These are phyloP conservation scores for Gremmenia infestans DNA, from an alignment of 2,329 filamentous ascomycete genomes.

Conservation along the genomic window DNA sequence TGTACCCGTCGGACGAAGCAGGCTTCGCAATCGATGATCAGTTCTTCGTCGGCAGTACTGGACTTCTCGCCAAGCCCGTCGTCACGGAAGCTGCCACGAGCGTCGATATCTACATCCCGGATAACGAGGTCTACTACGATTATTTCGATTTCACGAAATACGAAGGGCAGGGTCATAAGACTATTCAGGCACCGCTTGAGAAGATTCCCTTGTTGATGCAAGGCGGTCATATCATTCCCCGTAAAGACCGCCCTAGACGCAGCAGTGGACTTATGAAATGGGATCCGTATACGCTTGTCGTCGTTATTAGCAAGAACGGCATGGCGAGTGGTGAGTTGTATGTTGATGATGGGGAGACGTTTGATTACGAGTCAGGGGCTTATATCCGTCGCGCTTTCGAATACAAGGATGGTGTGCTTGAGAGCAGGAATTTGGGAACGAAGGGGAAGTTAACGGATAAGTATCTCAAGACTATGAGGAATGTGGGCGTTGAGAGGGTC, in stretches of 20 bases:
- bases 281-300: constrained; percentile 89
- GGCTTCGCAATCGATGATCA: constrained; percentile 92
- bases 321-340: constrained; percentile 81
- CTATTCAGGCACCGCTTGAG: constrained; percentile 72
- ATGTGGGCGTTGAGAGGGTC: constrained; percentile 77
- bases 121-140: constrained; percentile 87
- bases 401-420: constrained; percentile 56
- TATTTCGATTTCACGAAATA: constrained; percentile 85
- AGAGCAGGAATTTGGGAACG: constrained; percentile 60
- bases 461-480: constrained; percentile 74
- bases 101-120: constrained; percentile 80
- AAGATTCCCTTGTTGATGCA: constrained; percentile 88
- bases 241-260: constrained; percentile 80
- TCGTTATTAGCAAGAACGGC: constrained; percentile 63
- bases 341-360: constrained; percentile 89
- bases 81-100: constrained; percentile 69
- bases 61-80: constrained; percentile 88
- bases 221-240: constrained; percentile 85
- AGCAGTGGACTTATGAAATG: constrained; percentile 86
- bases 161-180: constrained; percentile 62
- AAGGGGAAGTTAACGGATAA: constrained; percentile 58
- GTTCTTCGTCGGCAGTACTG: constrained; percentile 83
- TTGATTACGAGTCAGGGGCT: constrained; percentile 78
- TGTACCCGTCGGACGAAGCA: constrained; percentile 77
- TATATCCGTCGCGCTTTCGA: constrained; percentile 82